These are phyloP conservation scores for Macrophomina tecta DNA, from an alignment of 2,329 filamentous ascomycete genomes.

Conservation along the genomic window DNA sequence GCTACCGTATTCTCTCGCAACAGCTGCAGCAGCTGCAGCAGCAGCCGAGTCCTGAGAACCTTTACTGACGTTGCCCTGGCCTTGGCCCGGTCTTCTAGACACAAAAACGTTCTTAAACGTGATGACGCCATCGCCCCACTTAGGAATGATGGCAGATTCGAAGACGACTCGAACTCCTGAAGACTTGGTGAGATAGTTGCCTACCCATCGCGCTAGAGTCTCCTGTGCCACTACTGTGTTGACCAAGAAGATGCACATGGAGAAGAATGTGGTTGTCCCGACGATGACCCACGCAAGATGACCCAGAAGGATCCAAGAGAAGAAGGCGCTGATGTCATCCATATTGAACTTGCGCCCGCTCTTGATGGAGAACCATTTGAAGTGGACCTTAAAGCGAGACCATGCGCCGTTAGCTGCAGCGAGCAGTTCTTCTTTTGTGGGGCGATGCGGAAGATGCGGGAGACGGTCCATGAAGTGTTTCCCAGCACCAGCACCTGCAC, in stretches of 20 bases:
- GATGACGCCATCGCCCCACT: slow-evolving; percentile 94
- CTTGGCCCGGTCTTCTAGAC: slow-evolving; percentile 84
- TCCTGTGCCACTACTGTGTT: slow-evolving; percentile 98
- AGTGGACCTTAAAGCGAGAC: slow-evolving; percentile 85
- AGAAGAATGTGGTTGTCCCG: slow-evolving; percentile 97
- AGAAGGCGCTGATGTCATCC: slow-evolving; percentile 94
- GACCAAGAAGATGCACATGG: slow-evolving; percentile 84
- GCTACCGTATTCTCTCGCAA: slow-evolving; percentile 52
- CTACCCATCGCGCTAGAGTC: slow-evolving; percentile 89
- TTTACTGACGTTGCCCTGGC: slow-evolving; percentile 83
- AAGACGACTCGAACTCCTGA: slow-evolving; percentile 94
- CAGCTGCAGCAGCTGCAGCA: slow-evolving; percentile 78
- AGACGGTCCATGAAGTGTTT: slow-evolving; percentile 63
- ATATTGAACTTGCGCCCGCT: slow-evolving; percentile 93
- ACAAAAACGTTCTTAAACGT: slow-evolving; percentile 97
- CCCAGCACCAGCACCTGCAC: slow-evolving; percentile 35
- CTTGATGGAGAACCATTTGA: slow-evolving; percentile 97
- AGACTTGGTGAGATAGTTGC: slow-evolving; percentile 92
- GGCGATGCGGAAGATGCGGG: slow-evolving; percentile 69
- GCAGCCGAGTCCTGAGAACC: slow-evolving; percentile 85
- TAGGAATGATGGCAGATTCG: slow-evolving; percentile 95
- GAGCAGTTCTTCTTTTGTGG: slow-evolving; percentile 90
- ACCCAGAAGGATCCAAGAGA: slow-evolving; percentile 92
- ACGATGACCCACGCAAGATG: slow-evolving; percentile 96
- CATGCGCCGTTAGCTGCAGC: slow-evolving; percentile 92